Evolutionary conservation across 2,329 filamentous ascomycete species (phyloP).

Genomic region (Ceratocystis cubensis): DNA sequence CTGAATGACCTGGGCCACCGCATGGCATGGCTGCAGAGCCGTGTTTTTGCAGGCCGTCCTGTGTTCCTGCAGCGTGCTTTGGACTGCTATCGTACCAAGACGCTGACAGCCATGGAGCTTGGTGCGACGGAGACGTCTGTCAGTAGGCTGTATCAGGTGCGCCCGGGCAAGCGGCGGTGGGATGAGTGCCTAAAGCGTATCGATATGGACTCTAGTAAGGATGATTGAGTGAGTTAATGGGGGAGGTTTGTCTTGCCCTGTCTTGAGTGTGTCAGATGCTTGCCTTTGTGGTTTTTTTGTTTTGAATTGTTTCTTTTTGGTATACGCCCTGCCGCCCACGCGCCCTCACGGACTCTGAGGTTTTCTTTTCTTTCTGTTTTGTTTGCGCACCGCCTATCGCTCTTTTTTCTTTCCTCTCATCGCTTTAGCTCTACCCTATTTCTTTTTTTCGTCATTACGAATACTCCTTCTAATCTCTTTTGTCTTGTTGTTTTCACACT

Average conservation of each 20-base stretch:
- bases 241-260: background rate
- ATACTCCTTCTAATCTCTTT: background rate
- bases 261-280: background rate
- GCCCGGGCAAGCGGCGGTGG: slow-evolving; percentile 71
- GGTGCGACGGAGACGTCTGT: slow-evolving; percentile 62
- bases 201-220: slow-evolving; percentile 25
- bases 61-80: slow-evolving; percentile 88
- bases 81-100: slow-evolving; percentile 89
- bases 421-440: background rate
- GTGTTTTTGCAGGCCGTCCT: slow-evolving; percentile 75
- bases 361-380: slow-evolving; percentile 6
- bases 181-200: slow-evolving; percentile 41
- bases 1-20: slow-evolving; percentile 87
- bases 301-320: slow-evolving; percentile 3
- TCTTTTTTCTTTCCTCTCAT: slow-evolving; percentile 2
- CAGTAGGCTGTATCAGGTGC: slow-evolving; percentile 78
- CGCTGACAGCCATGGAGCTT: slow-evolving; percentile 66
- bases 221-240: background rate
- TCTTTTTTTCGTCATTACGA: background rate
- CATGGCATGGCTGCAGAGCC: slow-evolving; percentile 93
- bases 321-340: slow-evolving; percentile 11
- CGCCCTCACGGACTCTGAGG: slow-evolving; percentile 9
- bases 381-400: too few species aligned
- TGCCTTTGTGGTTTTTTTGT: slow-evolving; percentile 9
- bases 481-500: background rate